Percentiles rank a stretch among this genome's conserved stretches.
These are phyloP conservation scores for Rhododendron kiyosumense DNA, from an alignment of 148 eudicot genomes.

Conservation along the genomic window DNA sequence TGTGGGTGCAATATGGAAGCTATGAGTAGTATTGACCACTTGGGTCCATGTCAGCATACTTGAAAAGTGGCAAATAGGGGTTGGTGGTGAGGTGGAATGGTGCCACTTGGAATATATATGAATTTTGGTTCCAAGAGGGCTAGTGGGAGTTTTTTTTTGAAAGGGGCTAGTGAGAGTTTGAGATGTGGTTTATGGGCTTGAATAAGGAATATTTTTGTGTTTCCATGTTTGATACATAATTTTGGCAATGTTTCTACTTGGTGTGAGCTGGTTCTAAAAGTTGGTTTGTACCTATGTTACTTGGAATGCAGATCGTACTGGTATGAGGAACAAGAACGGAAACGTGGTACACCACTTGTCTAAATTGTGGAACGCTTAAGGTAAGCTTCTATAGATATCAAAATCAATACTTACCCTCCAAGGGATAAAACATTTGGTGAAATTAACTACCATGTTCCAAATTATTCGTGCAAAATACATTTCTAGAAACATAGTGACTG, in stretches of 20 bases:
- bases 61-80: constrained; percentile 1
- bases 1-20: not conserved
- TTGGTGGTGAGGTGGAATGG: not conserved
- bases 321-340: no score
- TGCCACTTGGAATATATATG: not conserved
- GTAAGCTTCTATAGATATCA: no score
- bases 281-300: no score
- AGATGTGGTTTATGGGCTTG: constrained; percentile 1
- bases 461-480: no score
- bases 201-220: not conserved
- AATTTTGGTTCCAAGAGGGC: not conserved
- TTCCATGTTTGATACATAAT: not conserved
- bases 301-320: no score
- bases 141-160: not conserved
- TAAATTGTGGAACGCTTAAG: no score
- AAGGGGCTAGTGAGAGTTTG: constrained; percentile 1
- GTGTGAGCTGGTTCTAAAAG: not conserved
- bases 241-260: not conserved
- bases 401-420: no score
- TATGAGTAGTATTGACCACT: not conserved
- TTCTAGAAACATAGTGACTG: no score
- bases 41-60: constrained; percentile 11
- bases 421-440: no score
- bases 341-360: no score
- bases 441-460: no score